These are phyloP conservation scores for Rhododendron ferrugineum DNA, from an alignment of 148 eudicot genomes.

Conservation along the genomic window DNA sequence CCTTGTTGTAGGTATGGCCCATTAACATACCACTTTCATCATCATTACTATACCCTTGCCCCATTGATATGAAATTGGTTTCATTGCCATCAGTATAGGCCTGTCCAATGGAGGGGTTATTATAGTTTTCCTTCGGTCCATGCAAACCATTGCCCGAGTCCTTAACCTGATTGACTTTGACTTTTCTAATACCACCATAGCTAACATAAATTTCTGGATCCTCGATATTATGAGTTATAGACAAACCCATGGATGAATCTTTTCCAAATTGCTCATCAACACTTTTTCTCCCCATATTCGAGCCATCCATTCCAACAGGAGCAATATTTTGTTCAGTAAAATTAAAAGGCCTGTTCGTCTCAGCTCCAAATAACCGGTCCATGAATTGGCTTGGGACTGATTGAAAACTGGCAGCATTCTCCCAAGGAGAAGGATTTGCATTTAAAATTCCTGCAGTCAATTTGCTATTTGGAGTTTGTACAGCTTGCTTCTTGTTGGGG, in stretches of 20 bases:
- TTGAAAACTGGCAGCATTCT: slow-evolving; percentile 27
- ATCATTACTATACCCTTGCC: slow-evolving; percentile 29
- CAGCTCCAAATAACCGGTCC: slow-evolving; percentile 41
- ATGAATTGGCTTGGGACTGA: slow-evolving; percentile 38
- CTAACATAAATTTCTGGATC: slow-evolving; percentile 32
- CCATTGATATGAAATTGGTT: slow-evolving; percentile 26
- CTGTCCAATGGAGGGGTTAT: slow-evolving; percentile 18
- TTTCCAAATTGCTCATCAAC: slow-evolving; percentile 28
- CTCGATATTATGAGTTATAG: slow-evolving; percentile 34
- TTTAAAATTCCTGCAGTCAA: slow-evolving; percentile 19
- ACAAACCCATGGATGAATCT: slow-evolving; percentile 35
- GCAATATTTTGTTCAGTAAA: slow-evolving; percentile 17
- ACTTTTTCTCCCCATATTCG: slow-evolving; percentile 16
- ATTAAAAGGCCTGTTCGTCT: slow-evolving; percentile 18
- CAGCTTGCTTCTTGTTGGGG: slow-evolving; percentile 49
- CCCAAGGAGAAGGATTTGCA: slow-evolving; percentile 32
- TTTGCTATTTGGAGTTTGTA: slow-evolving; percentile 27
- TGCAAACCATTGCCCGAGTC: slow-evolving; percentile 28
- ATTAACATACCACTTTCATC: slow-evolving; percentile 22
- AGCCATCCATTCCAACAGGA: slow-evolving; percentile 20
- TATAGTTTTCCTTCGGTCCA: slow-evolving; percentile 13
- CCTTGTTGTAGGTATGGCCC: slow-evolving; percentile 27
- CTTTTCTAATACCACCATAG: slow-evolving; percentile 44
- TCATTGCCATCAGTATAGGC: slow-evolving; percentile 26
- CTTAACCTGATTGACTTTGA: slow-evolving; percentile 50